Evolutionary conservation across 495 filamentous ascomycete genomes (phyloP).

Genomic region (Trichoderma gamsii): DNA sequence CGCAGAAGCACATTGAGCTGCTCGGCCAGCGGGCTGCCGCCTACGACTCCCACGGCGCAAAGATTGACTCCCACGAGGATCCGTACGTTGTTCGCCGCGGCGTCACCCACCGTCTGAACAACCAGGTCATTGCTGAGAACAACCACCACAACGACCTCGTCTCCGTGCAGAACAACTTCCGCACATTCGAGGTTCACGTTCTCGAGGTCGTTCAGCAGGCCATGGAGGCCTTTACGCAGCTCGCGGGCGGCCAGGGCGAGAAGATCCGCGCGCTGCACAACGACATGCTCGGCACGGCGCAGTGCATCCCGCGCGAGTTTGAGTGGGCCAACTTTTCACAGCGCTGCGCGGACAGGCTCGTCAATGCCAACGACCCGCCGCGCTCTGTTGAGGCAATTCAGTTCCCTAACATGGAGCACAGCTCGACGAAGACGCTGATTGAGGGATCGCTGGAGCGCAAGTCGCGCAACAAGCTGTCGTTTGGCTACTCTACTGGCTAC

Average conservation of each 20-base stretch:
- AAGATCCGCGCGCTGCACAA: constrained; percentile 70
- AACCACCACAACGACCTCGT: constrained; percentile 87
- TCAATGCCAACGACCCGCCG: constrained; percentile 68
- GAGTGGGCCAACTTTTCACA: constrained; percentile 82
- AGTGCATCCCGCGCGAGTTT: constrained; percentile 80
- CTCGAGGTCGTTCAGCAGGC: constrained; percentile 75
- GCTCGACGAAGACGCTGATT: constrained; percentile 71
- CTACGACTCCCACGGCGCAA: constrained; percentile 64
- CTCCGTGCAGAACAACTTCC: constrained; percentile 80
- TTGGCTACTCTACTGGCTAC: constrained; percentile 73
- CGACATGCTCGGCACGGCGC: constrained; percentile 72
- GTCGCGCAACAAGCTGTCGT: constrained; percentile 63
- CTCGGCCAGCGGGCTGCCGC: constrained; percentile 74
- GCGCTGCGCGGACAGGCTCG: constrained; percentile 63
- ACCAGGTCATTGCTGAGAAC: constrained; percentile 92
- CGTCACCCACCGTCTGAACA: constrained; percentile 74
- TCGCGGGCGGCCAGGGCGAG: constrained; percentile 73
- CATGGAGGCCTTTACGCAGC: constrained; percentile 71
- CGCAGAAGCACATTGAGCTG: constrained; percentile 94
- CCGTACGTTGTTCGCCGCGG: constrained; percentile 83
- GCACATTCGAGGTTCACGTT: constrained; percentile 80
- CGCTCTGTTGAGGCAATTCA: constrained; percentile 63
- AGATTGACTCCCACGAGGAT: constrained; percentile 63
- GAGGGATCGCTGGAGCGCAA: constrained; percentile 85
- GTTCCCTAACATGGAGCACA: constrained; percentile 86